Evolutionary conservation across 2,329 filamentous ascomycete species (phyloP), one percentile per base, ranked within the genome.

Genomic region (Xylariaceae sp.): DNA sequence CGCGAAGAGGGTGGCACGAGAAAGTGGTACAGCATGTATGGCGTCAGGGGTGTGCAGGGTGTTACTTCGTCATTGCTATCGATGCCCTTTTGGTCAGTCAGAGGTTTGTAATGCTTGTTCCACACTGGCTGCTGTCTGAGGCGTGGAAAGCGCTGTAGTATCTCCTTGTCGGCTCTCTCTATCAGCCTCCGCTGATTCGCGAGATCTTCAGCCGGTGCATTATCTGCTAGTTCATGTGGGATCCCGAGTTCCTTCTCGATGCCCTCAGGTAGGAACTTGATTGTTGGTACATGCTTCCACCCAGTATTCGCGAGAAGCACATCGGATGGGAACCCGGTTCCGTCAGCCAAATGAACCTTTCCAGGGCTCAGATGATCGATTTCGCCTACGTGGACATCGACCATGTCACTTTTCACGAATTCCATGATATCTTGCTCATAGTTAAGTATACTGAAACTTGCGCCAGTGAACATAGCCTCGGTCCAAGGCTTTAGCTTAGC

Each of bases 381-480:
- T 40, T 87, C 81, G n/a, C 77, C 77, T 3, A 84, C 65, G 45
- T 85, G 75, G 1, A 88, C 72, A 20, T 74, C 73, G 21, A 87
- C 78, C 18, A 72, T 75, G 3, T 80, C 79, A 10, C 75, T 67
- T 35, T 73, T 74, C 9, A 88, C 75, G 7, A 84, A 70, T 3
- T 82, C 77, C 62, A 85, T 81, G 61, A 87, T 79, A 58, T 82
- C 75, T 3, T 74, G 75, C 0, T 66, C 49, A 61, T 84, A 88
- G 64, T 87, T 88, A 44, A 85, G 74, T 29, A 88, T 85, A 43
- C 81, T 81, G 18, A 86, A 73, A 0, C 76, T 77, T 9, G 76
- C 79, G 3, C 80, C 83, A 3, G 80, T 77, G 77, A 82, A 87
- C 62, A 80, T 77, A 45, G 64, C 67, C 4, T 73, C 67, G 13